Evolutionary conservation across 2,329 filamentous ascomycete genomes (phyloP), one percentile per base, ranked within the genome.

Genomic region (Botryotinia calthae): DNA sequence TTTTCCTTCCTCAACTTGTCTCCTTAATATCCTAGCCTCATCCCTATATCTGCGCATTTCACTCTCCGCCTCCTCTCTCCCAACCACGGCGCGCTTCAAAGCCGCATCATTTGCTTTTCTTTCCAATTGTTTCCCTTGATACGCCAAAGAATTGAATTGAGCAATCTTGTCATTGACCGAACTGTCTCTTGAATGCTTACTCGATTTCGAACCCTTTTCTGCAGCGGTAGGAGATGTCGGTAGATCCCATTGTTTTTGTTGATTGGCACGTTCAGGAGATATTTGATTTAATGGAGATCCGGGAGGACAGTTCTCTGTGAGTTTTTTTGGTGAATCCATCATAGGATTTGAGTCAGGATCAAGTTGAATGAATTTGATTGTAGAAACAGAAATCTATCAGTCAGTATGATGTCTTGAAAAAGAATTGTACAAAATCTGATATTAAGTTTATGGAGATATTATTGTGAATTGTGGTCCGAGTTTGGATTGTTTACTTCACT

Each of bases 61-160:
- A n/a, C 83, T 84, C 82, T 93, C 91, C 20, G 91, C 90, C 82
- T 92, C 90, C 79, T 94, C 91, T 61, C 90, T 86, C 22, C 89
- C 90, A 65, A 91, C 80, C 85, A 90, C 88, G 75, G 89, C 89
- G 65, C 89, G 87, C 80, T 89, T 90, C 25, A 91, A 82, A 44
- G 89, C 89, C 46, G 89, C 89, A 76, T 91, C 89, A 77, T 88
- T 89, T 65, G 85, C 88, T 81, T 88, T 90, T 77, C 89, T 86
- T 80, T 91, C 89, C 70, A 90, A 83, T 65, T 89, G 86, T 78
- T 88, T 89, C 3, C 79, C 76, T 74, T 81, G 80, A 48, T 87
- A 86, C 73, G 90, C 87, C 51, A 93, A 85, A 73, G 85, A 87
- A 83, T 93, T 92, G 82, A 93, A 93, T 81, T 92, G 91, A 79